Base-by-base conservation (phyloP, 2,329 filamentous ascomycete genomes). In the Xylariaceae sp. region DNA sequence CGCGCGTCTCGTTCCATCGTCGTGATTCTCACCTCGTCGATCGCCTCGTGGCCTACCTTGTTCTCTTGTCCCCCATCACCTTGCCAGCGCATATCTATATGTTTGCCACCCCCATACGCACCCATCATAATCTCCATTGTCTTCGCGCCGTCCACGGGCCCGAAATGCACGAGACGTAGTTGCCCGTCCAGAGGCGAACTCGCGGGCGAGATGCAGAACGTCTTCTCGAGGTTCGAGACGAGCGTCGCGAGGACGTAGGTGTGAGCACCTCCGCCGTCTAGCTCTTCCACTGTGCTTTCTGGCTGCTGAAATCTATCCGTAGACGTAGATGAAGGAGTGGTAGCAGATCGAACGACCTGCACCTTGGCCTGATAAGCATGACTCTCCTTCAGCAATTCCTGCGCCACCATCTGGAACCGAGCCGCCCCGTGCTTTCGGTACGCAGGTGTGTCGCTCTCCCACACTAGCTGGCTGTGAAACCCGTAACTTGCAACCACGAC, bases 401-500 rank as follows among this genome's bases (percentile, higher is more conserved):
- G 76, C 0, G 89, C 91, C 0, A 89, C 90, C 79, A 95, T 88
- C 45, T 83, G 77, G 67, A 97, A 97, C 17, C 92, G 78, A 61
- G 85, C 80, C 23, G 75, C 74, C 11, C 92, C 92, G 59, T 86
- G 83, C 54, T 80, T 79, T 50, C 92, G 84, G 66, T 92, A 92
- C 53, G 82, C 85, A 0, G 79, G 72, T 0, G 91, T 94, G 65
- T 97, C 92, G 65, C 87, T 93, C 69, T 96, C 90, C 56, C 88
- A 90, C 19, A 97, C 89, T 3, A 97, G 76, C 34, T 85, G 83
- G 22, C 91, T 88, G 61, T 97, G 92, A 59, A 97, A 82, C 17
- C 87, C 92, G 77, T 94, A 95, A 64, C 86, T 93, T 36, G 84
- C 85, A 2, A 97, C 91, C 19, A 96, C 88, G 20, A 85, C 86